Conservation (phyloP, 2,329 filamentous ascomycete species). For the Chalaropsis ovoidea region DNA sequence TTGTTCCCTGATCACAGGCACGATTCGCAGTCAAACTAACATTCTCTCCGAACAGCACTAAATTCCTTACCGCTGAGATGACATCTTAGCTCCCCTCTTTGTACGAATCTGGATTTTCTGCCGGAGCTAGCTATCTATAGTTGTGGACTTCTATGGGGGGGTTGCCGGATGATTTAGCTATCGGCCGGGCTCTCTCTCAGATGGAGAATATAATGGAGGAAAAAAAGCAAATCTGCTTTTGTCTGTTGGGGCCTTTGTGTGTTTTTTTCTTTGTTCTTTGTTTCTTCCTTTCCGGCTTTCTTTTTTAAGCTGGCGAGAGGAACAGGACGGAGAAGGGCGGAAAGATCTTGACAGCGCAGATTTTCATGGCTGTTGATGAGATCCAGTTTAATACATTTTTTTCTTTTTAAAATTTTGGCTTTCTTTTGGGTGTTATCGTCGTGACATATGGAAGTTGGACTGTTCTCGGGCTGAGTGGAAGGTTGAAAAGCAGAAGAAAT, state of each 20-base stretch:
- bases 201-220: not conserved
- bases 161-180: not conserved
- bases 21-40: not conserved
- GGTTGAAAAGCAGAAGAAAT: too few species aligned
- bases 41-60: not conserved
- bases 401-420: not conserved
- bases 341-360: constrained; percentile 6
- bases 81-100: not conserved
- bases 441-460: not conserved
- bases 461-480: not conserved
- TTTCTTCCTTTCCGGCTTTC: not conserved
- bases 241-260: not conserved
- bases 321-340: not conserved
- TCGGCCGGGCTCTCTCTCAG: not conserved
- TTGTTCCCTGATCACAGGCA: not conserved
- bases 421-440: not conserved
- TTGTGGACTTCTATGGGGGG: not conserved
- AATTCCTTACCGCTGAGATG: constrained; percentile 5
- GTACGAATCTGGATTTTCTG: constrained; percentile 1
- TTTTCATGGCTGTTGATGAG: constrained; percentile 13
- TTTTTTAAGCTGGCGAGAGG: not conserved
- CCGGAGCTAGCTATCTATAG: constrained; percentile 5
- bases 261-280: not conserved
- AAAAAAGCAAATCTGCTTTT: constrained; percentile 5
- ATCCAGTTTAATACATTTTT: constrained; percentile 15